Conservation (phyloP, 2,329 filamentous ascomycete species). For the Lasiodiplodia citricola region DNA sequence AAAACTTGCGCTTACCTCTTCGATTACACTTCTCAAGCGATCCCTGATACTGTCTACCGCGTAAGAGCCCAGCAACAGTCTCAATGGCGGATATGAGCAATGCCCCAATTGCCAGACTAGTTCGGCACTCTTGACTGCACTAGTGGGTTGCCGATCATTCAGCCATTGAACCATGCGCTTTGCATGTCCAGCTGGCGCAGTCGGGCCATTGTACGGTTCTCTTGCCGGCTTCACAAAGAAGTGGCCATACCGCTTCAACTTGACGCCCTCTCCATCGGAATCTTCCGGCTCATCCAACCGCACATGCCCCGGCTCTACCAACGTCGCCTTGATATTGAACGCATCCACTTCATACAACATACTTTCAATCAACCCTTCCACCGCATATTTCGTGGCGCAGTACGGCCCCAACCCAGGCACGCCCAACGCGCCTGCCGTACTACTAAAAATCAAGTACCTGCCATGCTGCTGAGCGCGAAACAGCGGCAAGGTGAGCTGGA, state of each 20-base stretch:
- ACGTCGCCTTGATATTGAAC: conserved; percentile 91
- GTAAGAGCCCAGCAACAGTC: conserved; percentile 88
- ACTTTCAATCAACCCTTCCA: conserved; percentile 92
- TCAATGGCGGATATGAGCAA: conserved; percentile 88
- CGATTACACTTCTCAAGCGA: conserved; percentile 84
- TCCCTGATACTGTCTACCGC: conserved; percentile 96
- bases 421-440: conserved; percentile 87
- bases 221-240: conserved; percentile 85
- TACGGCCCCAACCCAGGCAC: conserved; percentile 93
- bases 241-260: conserved; percentile 82
- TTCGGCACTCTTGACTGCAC: conserved; percentile 90
- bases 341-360: conserved; percentile 94
- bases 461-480: conserved; percentile 77
- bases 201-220: conserved; percentile 77
- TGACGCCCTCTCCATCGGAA: conserved; percentile 38
- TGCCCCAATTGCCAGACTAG: conserved; percentile 92
- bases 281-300: conserved; percentile 79
- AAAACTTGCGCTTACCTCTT: conserved; percentile 68
- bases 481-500: conserved; percentile 85
- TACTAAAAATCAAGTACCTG: conserved; percentile 93
- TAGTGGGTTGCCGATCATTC: conserved; percentile 88
- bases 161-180: conserved; percentile 94
- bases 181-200: conserved; percentile 85
- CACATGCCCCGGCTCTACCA: conserved; percentile 90
- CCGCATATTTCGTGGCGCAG: conserved; percentile 96